Conservation (phyloP, 345 rosid genomes). For the Leavenworthia alabamica region DNA sequence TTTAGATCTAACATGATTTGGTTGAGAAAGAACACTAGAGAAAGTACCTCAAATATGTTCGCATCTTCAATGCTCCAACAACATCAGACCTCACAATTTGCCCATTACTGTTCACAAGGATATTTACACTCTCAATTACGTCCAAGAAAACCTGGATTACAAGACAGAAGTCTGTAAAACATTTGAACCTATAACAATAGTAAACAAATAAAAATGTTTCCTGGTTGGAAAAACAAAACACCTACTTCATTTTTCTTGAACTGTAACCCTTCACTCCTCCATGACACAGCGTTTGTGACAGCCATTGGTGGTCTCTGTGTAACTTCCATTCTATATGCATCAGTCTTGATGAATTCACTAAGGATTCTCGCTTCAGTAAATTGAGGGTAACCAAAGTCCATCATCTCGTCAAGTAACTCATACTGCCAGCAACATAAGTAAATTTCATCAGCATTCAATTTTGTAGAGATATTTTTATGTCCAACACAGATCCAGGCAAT, state of each 20-base stretch:
- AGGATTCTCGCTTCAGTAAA: constrained; percentile 75
- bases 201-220: neutral
- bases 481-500: neutral
- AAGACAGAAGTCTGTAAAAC: constrained; percentile 5
- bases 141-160: constrained; percentile 78
- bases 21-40: constrained; percentile 8
- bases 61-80: constrained; percentile 95
- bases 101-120: constrained; percentile 94
- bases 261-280: constrained; percentile 78
- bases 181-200: neutral
- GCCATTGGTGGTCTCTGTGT: constrained; percentile 87
- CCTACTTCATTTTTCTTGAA: constrained; percentile 70
- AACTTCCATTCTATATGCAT: constrained; percentile 81
- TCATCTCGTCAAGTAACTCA: constrained; percentile 82
- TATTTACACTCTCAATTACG: constrained; percentile 88
- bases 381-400: constrained; percentile 86
- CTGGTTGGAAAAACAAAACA: neutral
- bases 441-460: constrained; percentile 12
- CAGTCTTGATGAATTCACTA: constrained; percentile 77
- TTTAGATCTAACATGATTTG: neutral
- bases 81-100: constrained; percentile 94
- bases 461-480: neutral
- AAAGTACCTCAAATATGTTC: constrained; percentile 79
- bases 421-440: constrained; percentile 44
- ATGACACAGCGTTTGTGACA: constrained; percentile 79